phyloP scores from a whole-genome alignment of 257 asterid genomes.

The Nicotiana otophora region DNA sequence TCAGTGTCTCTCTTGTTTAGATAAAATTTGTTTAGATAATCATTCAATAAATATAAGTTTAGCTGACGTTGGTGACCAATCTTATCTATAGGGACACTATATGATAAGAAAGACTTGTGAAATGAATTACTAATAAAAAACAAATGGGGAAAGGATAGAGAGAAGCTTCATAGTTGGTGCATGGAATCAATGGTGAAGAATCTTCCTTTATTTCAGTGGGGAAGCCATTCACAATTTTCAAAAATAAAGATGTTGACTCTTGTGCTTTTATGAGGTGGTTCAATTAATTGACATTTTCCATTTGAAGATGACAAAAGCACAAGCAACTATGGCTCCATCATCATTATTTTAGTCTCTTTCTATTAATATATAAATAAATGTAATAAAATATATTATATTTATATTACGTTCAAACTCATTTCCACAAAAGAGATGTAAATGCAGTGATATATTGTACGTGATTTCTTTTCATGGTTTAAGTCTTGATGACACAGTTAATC shows the following conservation, averaged over 20 bases:
- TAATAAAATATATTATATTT: no score
- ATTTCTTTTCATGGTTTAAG: no score
- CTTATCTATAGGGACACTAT: background rate
- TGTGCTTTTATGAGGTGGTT: background rate
- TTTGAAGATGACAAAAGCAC: background rate
- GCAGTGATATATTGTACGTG: background rate
- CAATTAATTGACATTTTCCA: background rate
- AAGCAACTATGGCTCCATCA: background rate
- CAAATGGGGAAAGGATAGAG: background rate
- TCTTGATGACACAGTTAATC: no score
- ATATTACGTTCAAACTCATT: no score
- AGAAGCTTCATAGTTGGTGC: background rate
- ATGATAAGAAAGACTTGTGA: background rate
- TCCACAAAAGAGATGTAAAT: background rate
- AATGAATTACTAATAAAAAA: background rate
- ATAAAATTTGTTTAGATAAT: background rate
- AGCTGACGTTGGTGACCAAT: background rate
- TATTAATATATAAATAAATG: no score
- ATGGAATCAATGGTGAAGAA: background rate
- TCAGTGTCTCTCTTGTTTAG: no score
- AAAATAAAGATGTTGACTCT: background rate
- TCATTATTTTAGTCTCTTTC: background rate
- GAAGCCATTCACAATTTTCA: background rate
- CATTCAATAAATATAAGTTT: background rate
- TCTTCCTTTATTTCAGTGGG: conserved; percentile 3